Evolutionary conservation across 73 alveolate species (phyloP).

Genomic region (Stentor coeruleus): DNA sequence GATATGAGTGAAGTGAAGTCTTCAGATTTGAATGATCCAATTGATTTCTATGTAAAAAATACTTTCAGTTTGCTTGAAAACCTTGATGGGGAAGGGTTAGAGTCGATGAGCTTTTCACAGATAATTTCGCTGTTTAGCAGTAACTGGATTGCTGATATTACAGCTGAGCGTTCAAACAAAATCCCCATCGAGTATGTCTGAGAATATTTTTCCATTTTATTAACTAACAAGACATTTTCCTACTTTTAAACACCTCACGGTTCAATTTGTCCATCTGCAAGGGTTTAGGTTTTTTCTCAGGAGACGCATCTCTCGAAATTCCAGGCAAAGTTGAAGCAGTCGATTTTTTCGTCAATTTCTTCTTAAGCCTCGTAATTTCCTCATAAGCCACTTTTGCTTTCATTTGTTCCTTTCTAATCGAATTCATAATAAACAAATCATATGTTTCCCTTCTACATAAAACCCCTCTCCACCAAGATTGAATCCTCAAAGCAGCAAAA

Average conservation of each 20-base stretch:
- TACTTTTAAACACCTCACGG: too few species aligned
- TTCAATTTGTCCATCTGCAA: too few species aligned
- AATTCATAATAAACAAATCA: not conserved
- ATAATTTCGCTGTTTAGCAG: not conserved
- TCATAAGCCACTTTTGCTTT: not conserved
- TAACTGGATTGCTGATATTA: not conserved
- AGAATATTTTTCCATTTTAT: too few species aligned
- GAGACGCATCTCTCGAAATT: too few species aligned
- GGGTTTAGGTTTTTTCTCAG: too few species aligned
- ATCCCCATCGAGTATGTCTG: too few species aligned
- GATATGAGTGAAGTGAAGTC: not conserved
- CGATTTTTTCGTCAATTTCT: not conserved
- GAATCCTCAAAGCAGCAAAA: not conserved
- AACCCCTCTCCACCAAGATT: constrained; percentile 2
- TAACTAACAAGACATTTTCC: too few species aligned
- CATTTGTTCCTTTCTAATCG: not conserved
- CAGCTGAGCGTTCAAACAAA: too few species aligned
- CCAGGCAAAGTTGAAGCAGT: too few species aligned
- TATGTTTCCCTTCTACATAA: not conserved
- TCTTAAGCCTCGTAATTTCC: not conserved
- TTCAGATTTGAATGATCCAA: not conserved
- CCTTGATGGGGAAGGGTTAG: not conserved
- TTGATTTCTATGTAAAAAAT: not conserved
- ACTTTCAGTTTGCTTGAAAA: not conserved
- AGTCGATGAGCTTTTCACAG: not conserved